phyloP scores from a whole-genome alignment of 768 basidiomycete species.

The Pleurotus platypus region DNA sequence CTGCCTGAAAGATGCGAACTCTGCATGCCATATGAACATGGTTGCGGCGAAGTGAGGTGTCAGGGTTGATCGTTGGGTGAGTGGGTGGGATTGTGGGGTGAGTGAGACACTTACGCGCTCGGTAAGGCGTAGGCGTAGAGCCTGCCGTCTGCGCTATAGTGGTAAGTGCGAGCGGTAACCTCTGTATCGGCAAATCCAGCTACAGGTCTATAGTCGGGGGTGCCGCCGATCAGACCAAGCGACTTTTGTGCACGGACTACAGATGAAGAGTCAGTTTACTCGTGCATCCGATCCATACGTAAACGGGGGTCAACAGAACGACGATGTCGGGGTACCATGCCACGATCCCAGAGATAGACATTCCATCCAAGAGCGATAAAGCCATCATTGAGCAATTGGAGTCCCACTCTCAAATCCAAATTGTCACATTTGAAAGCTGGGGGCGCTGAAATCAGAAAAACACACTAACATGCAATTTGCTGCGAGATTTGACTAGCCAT shows the following conservation, averaged over 20 bases:
- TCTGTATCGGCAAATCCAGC: slow-evolving; percentile 66
- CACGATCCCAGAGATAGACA: slow-evolving; percentile 5
- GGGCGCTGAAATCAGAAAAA: slow-evolving; percentile 12
- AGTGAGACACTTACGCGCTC: slow-evolving; percentile 48
- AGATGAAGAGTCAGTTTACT: slow-evolving; percentile 13
- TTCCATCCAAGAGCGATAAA: too few species aligned
- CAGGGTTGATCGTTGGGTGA: neutral
- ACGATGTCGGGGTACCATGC: neutral
- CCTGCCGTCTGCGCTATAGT: slow-evolving; percentile 85
- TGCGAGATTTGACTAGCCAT: slow-evolving; percentile 77
- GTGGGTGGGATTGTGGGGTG: neutral
- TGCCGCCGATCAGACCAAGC: slow-evolving; percentile 79
- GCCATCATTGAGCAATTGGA: too few species aligned
- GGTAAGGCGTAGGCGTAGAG: slow-evolving; percentile 84
- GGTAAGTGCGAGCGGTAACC: slow-evolving; percentile 67
- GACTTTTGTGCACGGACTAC: slow-evolving; percentile 94
- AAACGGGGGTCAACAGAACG: slow-evolving; percentile 7
- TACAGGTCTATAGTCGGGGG: slow-evolving; percentile 69
- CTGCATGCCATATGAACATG: slow-evolving; percentile 31
- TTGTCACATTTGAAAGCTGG: slow-evolving; percentile 1
- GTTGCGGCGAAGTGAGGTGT: too few species aligned
- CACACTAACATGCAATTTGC: slow-evolving; percentile 81
- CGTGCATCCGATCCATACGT: neutral
- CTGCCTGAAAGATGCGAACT: slow-evolving; percentile 74
- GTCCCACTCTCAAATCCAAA: too few species aligned